Percentiles rank a stretch among this genome's conserved stretches.
Conservation (phyloP, 2,329 filamentous ascomycete genomes). For the Fusarium oxysporum region DNA sequence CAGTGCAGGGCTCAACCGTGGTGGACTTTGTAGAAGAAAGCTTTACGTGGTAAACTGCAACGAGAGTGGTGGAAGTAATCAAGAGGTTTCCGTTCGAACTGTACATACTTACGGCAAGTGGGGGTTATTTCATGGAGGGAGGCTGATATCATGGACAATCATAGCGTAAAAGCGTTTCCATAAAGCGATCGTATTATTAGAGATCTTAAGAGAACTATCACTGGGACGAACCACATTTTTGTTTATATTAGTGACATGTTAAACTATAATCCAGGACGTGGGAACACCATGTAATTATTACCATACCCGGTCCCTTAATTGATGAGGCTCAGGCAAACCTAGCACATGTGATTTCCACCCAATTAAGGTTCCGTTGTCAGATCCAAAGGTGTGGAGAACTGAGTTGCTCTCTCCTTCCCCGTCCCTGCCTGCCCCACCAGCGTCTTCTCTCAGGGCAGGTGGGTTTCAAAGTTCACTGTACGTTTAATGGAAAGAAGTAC, state of each 20-base stretch:
- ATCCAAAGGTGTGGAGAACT: not conserved
- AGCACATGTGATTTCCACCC: not conserved
- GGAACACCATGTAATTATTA: not conserved
- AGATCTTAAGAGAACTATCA: slow-evolving; percentile 8
- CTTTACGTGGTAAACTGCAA: slow-evolving; percentile 69
- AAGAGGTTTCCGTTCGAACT: slow-evolving; percentile 41
- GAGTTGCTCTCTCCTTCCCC: not conserved
- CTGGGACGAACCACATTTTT: not conserved
- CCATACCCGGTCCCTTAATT: not conserved
- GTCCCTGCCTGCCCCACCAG: not conserved
- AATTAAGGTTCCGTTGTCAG: not conserved
- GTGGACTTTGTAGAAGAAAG: slow-evolving; percentile 83
- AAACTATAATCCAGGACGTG: not conserved
- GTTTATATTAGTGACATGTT: not conserved
- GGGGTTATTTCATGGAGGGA: slow-evolving; percentile 36
- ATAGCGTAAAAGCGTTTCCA: slow-evolving; percentile 30
- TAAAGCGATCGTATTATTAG: slow-evolving; percentile 32
- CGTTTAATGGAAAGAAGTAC: slow-evolving; percentile 9
- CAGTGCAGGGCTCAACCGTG: slow-evolving; percentile 70
- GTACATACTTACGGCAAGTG: slow-evolving; percentile 45
- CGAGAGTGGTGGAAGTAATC: slow-evolving; percentile 10
- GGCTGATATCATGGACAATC: slow-evolving; percentile 24
- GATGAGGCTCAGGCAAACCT: not conserved
- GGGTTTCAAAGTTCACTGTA: not conserved
- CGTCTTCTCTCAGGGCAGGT: not conserved